A percentile compares a stretch with the other conserved stretches of the same genome.
These are phyloP conservation scores for Albizia julibrissin DNA, from an alignment of 306 rosid genomes.

Conservation along the genomic window DNA sequence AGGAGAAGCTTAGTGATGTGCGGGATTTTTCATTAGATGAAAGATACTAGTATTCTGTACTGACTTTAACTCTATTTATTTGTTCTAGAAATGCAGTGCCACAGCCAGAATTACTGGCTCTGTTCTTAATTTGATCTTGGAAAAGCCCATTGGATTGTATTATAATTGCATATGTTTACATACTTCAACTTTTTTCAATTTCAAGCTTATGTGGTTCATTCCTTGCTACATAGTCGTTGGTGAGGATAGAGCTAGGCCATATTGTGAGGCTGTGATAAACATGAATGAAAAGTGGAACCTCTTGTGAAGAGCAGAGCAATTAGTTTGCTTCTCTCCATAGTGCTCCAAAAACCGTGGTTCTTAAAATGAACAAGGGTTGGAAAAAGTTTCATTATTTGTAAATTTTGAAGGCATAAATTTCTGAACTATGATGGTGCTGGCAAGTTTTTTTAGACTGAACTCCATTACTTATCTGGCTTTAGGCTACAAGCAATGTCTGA, in stretches of 20 bases:
- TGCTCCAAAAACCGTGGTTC: conserved; percentile 40
- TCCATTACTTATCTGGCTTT: conserved; percentile 3
- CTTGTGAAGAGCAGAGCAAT: conserved; percentile 61
- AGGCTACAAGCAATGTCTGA: background rate
- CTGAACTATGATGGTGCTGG: background rate
- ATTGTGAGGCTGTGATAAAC: background rate
- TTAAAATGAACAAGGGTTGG: conserved; percentile 36
- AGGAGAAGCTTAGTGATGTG: background rate
- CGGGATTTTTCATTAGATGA: conserved; percentile 11
- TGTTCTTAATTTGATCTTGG: conserved; percentile 13
- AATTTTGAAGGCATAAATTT: conserved; percentile 32
- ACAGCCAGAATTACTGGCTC: background rate
- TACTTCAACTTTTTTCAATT: background rate
- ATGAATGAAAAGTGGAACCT: conserved; percentile 40
- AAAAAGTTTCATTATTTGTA: conserved; percentile 37
- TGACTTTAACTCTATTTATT: background rate
- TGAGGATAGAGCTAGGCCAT: background rate
- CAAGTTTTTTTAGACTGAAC: background rate
- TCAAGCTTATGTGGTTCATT: background rate
- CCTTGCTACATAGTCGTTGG: background rate
- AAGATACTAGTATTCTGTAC: conserved; percentile 9
- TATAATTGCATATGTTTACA: background rate
- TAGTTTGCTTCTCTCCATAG: conserved; percentile 59
- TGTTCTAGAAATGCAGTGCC: background rate
- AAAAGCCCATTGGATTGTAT: background rate